phyloP scores from a whole-genome alignment of 225 moss, liverwort and hornwort species.

The Pseudoscleropodium purum region DNA sequence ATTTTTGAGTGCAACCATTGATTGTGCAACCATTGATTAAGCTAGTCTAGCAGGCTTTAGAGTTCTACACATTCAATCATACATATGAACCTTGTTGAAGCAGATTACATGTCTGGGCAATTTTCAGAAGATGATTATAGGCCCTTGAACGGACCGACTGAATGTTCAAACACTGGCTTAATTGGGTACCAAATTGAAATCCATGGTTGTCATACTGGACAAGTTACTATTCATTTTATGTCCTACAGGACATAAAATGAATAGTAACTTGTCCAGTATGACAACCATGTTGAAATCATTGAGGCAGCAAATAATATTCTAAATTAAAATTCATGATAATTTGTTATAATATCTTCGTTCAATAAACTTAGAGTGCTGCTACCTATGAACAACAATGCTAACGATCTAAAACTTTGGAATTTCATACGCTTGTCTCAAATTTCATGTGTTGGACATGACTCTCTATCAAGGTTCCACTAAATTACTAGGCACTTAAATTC shows the following conservation, averaged over 20 bases:
- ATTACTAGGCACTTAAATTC: neutral
- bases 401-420: neutral
- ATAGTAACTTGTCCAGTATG: no score
- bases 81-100: neutral
- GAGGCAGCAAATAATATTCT: neutral
- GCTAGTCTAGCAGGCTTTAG: neutral
- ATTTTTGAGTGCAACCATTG: neutral
- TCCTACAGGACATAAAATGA: no score
- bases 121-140: neutral
- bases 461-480: neutral
- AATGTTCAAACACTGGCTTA: neutral
- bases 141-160: neutral
- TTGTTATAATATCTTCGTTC: neutral
- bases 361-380: neutral
- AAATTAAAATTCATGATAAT: neutral
- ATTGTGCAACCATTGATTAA: neutral
- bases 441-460: no score
- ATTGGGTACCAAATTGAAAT: neutral
- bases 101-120: neutral
- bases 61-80: neutral
- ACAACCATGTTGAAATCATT: no score
- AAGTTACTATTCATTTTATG: no score
- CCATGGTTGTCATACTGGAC: no score
- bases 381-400: neutral
- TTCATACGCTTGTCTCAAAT: neutral